phyloP scores from a whole-genome alignment of 305 asterid species.

The Fraxinus xanthoxyloides region DNA sequence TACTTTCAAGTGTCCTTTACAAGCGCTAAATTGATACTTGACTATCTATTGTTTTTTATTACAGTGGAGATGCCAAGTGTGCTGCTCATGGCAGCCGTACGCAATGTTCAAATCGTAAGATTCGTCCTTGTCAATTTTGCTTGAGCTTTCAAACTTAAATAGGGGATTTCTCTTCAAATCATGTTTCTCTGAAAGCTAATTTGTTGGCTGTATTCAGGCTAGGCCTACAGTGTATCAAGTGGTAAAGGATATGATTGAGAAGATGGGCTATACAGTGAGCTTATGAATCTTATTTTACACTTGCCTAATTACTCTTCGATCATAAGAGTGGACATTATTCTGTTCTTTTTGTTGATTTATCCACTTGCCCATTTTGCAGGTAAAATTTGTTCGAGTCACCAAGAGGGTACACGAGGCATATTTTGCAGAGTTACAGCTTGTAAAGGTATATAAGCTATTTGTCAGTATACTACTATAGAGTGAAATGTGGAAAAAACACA shows the following conservation, averaged over 20 bases:
- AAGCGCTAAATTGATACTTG: neutral
- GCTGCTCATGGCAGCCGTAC: constrained; percentile 89
- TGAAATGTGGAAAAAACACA: neutral
- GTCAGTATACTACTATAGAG: neutral
- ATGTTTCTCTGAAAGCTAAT: neutral
- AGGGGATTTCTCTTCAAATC: neutral
- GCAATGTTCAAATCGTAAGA: constrained; percentile 83
- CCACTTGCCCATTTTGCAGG: constrained; percentile 43
- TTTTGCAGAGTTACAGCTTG: constrained; percentile 73
- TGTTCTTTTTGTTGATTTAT: constrained; percentile 3
- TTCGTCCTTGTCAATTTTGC: constrained; percentile 10
- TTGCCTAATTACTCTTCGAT: neutral
- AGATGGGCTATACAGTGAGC: constrained; percentile 92
- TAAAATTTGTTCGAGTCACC: constrained; percentile 83
- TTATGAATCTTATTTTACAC: constrained; percentile 1
- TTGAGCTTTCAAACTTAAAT: neutral
- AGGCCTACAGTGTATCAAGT: constrained; percentile 95
- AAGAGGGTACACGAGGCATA: constrained; percentile 93
- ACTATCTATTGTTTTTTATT: constrained; percentile 13
- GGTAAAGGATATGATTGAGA: constrained; percentile 83
- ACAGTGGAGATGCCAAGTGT: constrained; percentile 98
- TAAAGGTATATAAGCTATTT: constrained; percentile 47
- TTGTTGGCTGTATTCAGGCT: constrained; percentile 48
- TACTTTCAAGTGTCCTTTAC: neutral
- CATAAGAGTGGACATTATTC: neutral